Evolutionary conservation across 495 filamentous ascomycete species (phyloP), one percentile per base, ranked within the genome.

Genomic region (Entonaema liquescens): DNA sequence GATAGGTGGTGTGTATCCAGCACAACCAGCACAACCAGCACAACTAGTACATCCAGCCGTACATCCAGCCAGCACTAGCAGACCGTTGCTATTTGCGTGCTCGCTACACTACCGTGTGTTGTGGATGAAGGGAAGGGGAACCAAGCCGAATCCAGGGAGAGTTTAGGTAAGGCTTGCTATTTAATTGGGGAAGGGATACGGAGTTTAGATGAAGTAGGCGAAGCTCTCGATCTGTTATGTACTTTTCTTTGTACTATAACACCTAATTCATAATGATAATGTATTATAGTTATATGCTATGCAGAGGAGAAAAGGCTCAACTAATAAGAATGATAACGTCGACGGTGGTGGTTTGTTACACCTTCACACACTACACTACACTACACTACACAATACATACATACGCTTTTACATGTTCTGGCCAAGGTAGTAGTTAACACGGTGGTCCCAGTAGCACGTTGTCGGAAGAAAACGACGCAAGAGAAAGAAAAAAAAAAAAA

Each of bases 391-490:
- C n/a, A n/a, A 15, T 38, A n/a, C 35, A 15, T n/a, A 38, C 35
- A 38, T n/a, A 15, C 40, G 2, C 17, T 47, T 21, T 23, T 21
- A 47, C 8, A 47, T 2, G 12, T 26, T 29, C 13, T 53, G 12
- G 26, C 25, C 50, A 68, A 72, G 70, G 70, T 72, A 65, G 70
- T 72, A 72, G 60, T 72, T 64, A 65, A 72, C 70, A 72, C 70
- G 38, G 70, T 73, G 70, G 70, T 69, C 52, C 59, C 17, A 64
- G 59, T 60, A 64, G 60, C 70, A 65, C 60, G 59, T 65, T 58
- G 33, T 73, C 65, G 70, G 70, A 68, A 68, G 65, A 69, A 71
- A 58, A 53, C 49, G 62, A 67, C 62, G 54, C 52, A 71, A 53
- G 40, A 19, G 17, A 6, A 42, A 1, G n/a, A 17, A 42, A 42